Conservation (phyloP, 2,329 filamentous ascomycete species). For the Monosporascus sp. region DNA sequence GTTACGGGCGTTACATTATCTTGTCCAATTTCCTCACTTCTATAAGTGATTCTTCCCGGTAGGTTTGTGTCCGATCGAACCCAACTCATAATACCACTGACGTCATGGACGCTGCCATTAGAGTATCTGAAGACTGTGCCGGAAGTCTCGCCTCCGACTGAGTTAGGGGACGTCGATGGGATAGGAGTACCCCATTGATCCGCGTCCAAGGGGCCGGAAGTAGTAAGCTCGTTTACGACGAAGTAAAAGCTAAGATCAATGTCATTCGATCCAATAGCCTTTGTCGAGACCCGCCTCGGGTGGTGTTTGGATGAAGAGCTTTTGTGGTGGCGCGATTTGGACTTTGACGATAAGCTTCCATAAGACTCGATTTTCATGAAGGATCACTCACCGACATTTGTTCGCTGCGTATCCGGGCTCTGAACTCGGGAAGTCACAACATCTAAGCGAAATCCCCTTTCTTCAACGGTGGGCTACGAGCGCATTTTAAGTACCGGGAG, state of each 20-base stretch:
- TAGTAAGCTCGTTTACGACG: not conserved
- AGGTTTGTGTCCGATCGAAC: not conserved
- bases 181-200: not conserved
- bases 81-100: not conserved
- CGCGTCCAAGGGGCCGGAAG: not conserved
- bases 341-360: not conserved
- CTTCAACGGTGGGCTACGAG: too few species aligned
- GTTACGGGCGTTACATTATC: too few species aligned
- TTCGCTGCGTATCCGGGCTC: not conserved
- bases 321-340: not conserved
- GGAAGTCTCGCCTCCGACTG: not conserved
- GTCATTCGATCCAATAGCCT: not conserved
- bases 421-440: too few species aligned
- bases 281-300: not conserved
- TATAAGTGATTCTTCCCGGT: too few species aligned
- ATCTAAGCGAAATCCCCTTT: too few species aligned
- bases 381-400: not conserved
- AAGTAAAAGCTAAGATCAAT: not conserved
- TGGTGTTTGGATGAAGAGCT: not conserved
- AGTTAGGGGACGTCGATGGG: not conserved
- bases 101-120: not conserved
- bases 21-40: too few species aligned
- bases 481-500: not conserved
- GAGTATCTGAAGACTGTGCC: not conserved
- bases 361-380: not conserved